Base-by-base conservation (phyloP, 345 rosid species). In the Citrus glauca region DNA sequence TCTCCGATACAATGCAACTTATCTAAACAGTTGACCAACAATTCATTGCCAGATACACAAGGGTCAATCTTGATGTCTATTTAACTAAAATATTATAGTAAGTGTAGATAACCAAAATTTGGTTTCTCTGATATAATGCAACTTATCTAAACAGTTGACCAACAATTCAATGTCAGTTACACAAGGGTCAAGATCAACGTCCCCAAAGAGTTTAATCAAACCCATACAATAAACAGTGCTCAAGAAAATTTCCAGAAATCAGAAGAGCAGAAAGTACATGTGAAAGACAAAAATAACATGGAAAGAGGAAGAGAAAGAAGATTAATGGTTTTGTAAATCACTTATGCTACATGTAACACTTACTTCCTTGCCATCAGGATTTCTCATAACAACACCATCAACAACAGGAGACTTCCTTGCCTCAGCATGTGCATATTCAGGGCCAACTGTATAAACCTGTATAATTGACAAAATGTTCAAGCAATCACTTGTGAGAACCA, bases 361-460 rank as follows among this genome's bases (percentile, higher is more conserved):
- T 90, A 94, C 99, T 85, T 97, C 99, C 87, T 97, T 97, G 62
- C 98, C 99, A 83, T 94, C 98, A 40, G 90, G 91, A 81, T 97
- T 94, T 83, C 99, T 92, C 98, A 94, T 90, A 60, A 97, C 99
- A 81, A 97, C 99, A 75, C 99, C 99, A 87, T 97, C 99, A 68
- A 97, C 99, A 85, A 97, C 99, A 16, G 99, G 99, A 80, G 99
- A 97, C 85, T 97, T 97, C 87, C 99, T 93, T 66, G 99, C 99
- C 85, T 97, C 98, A 64, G 99, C 99, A 78, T 97, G 99, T 37
- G 99, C 98, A 84, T 97, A 97, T 81, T 97, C 99, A 66, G 99
- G 91, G 74, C 98, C 99, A 84, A 94, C 99, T 7, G 98, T 97
- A 72, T 97, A 97, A 37, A 97, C 99, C 99, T 96, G 78, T 22